Evolutionary conservation across 805 yeast species (phyloP), one percentile per base, ranked within the genome.

Genomic region (Hagleromyces aurorensis): DNA sequence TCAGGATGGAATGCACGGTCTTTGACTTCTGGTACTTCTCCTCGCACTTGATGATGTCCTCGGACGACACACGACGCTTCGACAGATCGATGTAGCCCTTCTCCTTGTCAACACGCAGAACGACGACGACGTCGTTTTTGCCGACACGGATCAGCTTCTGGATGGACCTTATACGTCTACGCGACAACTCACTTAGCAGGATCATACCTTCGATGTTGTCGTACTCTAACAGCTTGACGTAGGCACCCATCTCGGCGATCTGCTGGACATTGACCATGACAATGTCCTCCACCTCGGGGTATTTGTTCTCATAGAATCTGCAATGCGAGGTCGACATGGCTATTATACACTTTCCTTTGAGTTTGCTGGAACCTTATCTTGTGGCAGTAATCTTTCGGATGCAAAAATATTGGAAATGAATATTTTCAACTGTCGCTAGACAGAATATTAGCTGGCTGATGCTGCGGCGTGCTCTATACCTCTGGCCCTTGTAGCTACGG

Each of bases 171-270:
- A 91, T 91, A 68, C 98, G 93, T 71, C 98, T 85, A 74, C 98
- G 83, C 20, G 97, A 87, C 48, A 91, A 72, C 65, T 91, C 98
- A 23, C 94, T 81, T 50, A 91, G 72, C 44, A 91, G 69, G 35
- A 91, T 94, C 98, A 91, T 91, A 53, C 98, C 98, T 64, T 91
- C 98, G 55, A 91, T 89, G 59, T 89, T 91, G 64, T 91, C 97
- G 57, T 91, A 91, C 64, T 91, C 98, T 43, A 91, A 71, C 43
- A 91, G 70, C 61, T 86, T 89, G 43, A 91, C 94, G 60, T 91
- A 91, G 9, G 98, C 98, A 37, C 98, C 98, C 98, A 91, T 91
- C 62, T 91, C 98, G 46, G 97, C 98, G 49, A 91, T 91, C 59
- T 83, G 93, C 61, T 83, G 94, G 46, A 91, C 98, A 62, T 91